Evolutionary conservation across 2,329 filamentous ascomycete genomes (phyloP), one percentile per base, ranked within the genome.

Genomic region (Diplocarpon rosae): DNA sequence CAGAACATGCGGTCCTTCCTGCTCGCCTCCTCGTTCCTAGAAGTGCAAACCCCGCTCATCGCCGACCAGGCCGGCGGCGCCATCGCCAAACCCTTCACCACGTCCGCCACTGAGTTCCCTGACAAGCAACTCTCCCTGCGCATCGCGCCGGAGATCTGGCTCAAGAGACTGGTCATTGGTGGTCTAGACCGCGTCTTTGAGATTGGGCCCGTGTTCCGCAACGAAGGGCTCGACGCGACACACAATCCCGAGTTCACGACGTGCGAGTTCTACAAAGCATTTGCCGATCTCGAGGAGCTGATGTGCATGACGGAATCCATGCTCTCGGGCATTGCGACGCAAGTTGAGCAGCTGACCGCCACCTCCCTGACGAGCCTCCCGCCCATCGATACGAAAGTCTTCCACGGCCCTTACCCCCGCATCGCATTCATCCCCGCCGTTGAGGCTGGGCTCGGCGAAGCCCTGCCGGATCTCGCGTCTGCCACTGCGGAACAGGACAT

Each of bases 231-330:
- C 30, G 89, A 95, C 62, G 76, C 75, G 27, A 95, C 87, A 0
- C 92, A 98, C 62, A 98, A 98, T 60, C 90, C 92, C 0, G 92
- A 98, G 61, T 98, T 96, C 66, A 92, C 85, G 36, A 96, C 86
- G 48, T 96, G 90, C 69, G 92, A 98, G 66, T 96, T 95, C 66
- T 98, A 98, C 65, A 81, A 84, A 49, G 82, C 89, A 2, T 93
- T 89, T 58, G 79, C 83, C 48, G 84, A 82, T 52, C 72, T 95
- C 0, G 68, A 79, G 30, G 76, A 85, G 34, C 68, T 96, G 40
- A 88, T 94, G 59, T 61, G 64, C 15, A 76, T 80, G 60, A 96
- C 90, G 1, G 84, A 92, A 62, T 67, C 72, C 12, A 65, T 96
- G 38, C 65, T 95, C 28, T 67, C 62, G 29, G 70, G 73, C 14